Evolutionary conservation across 441 rosid genomes (phyloP).

Genomic region (Isatis lusitanica): DNA sequence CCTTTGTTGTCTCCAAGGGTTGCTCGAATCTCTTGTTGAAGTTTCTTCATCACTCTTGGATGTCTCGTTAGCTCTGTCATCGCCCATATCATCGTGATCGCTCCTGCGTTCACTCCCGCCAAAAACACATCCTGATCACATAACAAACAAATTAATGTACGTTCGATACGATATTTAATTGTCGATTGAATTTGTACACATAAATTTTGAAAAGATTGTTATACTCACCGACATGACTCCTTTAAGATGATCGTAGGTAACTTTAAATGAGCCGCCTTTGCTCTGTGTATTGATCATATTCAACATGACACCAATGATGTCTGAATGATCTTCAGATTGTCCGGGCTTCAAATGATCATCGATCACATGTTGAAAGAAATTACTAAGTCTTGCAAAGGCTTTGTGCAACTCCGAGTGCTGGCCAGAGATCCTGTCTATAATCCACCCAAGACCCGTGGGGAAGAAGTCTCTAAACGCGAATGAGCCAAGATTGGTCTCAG

Average conservation of each 20-base stretch:
- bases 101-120: slow-evolving; percentile 25
- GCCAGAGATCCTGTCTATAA: slow-evolving; percentile 43
- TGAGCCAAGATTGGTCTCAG: slow-evolving; percentile 28
- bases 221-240: slow-evolving; percentile 33
- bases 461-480: slow-evolving; percentile 33
- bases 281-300: slow-evolving; percentile 15
- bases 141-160: neutral
- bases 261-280: neutral
- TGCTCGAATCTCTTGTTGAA: slow-evolving; percentile 33
- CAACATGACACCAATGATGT: slow-evolving; percentile 20
- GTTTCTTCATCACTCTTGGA: slow-evolving; percentile 31
- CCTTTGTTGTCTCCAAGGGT: slow-evolving; percentile 20
- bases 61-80: slow-evolving; percentile 27
- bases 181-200: neutral
- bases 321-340: slow-evolving; percentile 20
- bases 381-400: slow-evolving; percentile 37
- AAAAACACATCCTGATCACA: slow-evolving; percentile 21
- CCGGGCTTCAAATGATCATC: slow-evolving; percentile 41
- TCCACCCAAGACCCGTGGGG: slow-evolving; percentile 45
- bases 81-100: slow-evolving; percentile 29
- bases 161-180: neutral
- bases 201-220: neutral
- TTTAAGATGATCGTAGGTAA: slow-evolving; percentile 30
- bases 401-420: slow-evolving; percentile 37
- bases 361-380: slow-evolving; percentile 44